These are phyloP conservation scores for Moniliophthora roreri DNA, from an alignment of 1,284 basidiomycete species.

Conservation along the genomic window DNA sequence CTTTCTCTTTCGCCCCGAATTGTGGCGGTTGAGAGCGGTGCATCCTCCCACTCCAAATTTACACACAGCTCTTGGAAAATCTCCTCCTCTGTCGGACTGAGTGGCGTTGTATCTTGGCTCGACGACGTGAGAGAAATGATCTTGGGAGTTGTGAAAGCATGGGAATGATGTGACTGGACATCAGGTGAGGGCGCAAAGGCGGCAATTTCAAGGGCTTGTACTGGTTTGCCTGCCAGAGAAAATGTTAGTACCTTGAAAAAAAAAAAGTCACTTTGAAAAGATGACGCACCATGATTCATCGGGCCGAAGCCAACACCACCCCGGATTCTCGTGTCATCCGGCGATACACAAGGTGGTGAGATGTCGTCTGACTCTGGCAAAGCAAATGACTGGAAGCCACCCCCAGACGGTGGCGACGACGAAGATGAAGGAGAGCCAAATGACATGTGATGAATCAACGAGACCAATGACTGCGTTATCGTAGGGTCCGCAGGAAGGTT, in stretches of 20 bases:
- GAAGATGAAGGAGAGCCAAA: slow-evolving; percentile 30
- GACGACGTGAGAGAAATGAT: neutral
- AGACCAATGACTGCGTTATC: slow-evolving; percentile 27
- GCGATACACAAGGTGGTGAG: slow-evolving; percentile 35
- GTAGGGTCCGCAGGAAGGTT: slow-evolving; percentile 6
- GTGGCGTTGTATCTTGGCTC: slow-evolving; percentile 5
- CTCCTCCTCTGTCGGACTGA: slow-evolving; percentile 15
- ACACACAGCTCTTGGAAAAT: slow-evolving; percentile 17
- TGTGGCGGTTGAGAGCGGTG: neutral
- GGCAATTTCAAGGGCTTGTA: neutral
- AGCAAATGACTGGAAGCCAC: neutral
- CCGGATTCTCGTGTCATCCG: slow-evolving; percentile 30
- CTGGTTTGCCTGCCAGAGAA: neutral
- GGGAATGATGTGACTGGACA: slow-evolving; percentile 19
- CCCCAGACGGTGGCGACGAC: neutral
- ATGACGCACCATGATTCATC: neutral
- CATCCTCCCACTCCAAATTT: slow-evolving; percentile 16
- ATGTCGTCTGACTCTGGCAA: neutral
- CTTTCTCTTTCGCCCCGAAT: neutral
- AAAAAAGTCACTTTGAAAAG: slow-evolving; percentile 24
- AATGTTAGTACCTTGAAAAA: neutral
- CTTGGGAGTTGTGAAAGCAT: neutral
- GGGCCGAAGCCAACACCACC: neutral
- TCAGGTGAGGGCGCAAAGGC: neutral
- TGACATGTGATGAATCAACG: slow-evolving; percentile 37